A percentile compares a stretch with the other conserved stretches of the same genome.
Conservation (phyloP, 2,329 filamentous ascomycete species). For the Ambrosiella xylebori region DNA sequence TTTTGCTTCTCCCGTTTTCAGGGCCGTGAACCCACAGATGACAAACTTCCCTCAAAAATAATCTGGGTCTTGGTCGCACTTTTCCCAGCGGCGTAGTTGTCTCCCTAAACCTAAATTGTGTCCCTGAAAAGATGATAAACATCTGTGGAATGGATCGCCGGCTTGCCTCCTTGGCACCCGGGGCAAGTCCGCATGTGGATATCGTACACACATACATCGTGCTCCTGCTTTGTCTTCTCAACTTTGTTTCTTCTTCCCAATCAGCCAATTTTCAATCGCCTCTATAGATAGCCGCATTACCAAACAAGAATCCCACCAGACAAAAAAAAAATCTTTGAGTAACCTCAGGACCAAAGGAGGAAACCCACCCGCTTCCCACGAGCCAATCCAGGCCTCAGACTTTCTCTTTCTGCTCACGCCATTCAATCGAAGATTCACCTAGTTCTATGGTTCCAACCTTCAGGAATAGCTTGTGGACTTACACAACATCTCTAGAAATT, state of each 20-base stretch:
- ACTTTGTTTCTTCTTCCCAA: background rate
- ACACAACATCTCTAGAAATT: background rate
- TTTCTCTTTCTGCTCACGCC: background rate
- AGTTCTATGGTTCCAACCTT: background rate
- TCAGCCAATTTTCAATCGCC: background rate
- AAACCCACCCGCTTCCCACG: background rate
- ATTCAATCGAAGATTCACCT: background rate
- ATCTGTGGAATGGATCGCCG: too few relatives aligned
- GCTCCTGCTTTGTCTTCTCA: background rate
- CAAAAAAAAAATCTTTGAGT: too few relatives aligned
- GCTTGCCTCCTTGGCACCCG: too few relatives aligned
- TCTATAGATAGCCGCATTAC: conserved; percentile 1
- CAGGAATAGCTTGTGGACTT: background rate
- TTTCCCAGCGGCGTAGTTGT: background rate
- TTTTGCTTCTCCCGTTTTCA: background rate
- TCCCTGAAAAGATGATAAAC: too few relatives aligned
- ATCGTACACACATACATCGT: too few relatives aligned
- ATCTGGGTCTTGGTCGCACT: too few relatives aligned
- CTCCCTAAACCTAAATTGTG: background rate
- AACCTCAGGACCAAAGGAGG: background rate
- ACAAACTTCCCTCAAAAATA: too few relatives aligned
- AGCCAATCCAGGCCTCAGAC: background rate
- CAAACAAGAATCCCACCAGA: background rate
- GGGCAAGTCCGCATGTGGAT: too few relatives aligned
- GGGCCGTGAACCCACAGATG: too few relatives aligned